Conservation (phyloP, 2,329 filamentous ascomycete genomes). For the Colletotrichum salicis region DNA sequence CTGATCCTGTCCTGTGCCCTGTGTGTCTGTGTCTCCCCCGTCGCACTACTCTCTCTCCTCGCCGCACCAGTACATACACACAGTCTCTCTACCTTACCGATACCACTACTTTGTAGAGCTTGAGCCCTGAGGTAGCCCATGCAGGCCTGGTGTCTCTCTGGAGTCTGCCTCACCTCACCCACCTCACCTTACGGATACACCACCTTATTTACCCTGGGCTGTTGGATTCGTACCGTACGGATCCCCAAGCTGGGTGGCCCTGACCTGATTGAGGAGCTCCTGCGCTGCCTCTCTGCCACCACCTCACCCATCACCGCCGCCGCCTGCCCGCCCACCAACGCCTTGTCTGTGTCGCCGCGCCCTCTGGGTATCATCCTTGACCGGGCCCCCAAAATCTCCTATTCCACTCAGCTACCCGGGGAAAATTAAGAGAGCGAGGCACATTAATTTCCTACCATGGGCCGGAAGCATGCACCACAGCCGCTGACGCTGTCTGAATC, state of each 20-base stretch:
- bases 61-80: slow-evolving; percentile 3
- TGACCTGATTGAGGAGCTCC: slow-evolving; percentile 10
- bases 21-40: not conserved
- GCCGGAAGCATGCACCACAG: slow-evolving; percentile 68
- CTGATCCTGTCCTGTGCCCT: slow-evolving; percentile 3
- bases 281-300: slow-evolving; percentile 8
- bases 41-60: not conserved
- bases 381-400: slow-evolving; percentile 35
- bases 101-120: not conserved
- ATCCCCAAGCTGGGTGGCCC: slow-evolving; percentile 14
- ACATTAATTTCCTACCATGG: slow-evolving; percentile 52
- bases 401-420: slow-evolving; percentile 14
- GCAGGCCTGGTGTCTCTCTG: not conserved
- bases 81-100: not conserved
- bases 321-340: not conserved
- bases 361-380: slow-evolving; percentile 17
- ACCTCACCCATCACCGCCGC: not conserved
- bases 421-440: slow-evolving; percentile 5
- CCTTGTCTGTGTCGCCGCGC: slow-evolving; percentile 17
- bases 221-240: slow-evolving; percentile 30
- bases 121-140: not conserved
- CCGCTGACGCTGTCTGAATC: slow-evolving; percentile 63
- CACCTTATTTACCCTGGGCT: not conserved
- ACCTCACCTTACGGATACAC: not conserved
- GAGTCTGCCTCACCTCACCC: not conserved